These are phyloP conservation scores for Dactylellina haptotyla DNA, from an alignment of 2,329 filamentous ascomycete species.

Conservation along the genomic window DNA sequence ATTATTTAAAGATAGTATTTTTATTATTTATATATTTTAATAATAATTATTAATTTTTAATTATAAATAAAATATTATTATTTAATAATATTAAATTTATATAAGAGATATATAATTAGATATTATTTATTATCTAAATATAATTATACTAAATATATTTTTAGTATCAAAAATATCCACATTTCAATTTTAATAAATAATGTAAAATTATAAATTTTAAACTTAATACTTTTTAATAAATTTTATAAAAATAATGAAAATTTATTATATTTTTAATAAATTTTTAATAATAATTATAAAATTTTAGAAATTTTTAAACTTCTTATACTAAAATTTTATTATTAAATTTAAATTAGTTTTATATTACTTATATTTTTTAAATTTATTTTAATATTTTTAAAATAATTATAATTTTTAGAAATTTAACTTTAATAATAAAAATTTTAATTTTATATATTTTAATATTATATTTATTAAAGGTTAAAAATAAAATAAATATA, in stretches of 20 bases:
- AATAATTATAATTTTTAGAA: background rate
- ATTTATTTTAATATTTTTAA: background rate
- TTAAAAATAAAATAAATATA: background rate
- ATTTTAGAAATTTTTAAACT: background rate
- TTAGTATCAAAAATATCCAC: background rate
- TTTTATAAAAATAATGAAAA: background rate
- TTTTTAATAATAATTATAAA: background rate
- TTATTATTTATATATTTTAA: conserved; percentile 15
- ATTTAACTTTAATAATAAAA: background rate
- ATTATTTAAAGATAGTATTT: conserved; percentile 11
- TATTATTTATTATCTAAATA: conserved; percentile 20
- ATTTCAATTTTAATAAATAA: background rate
- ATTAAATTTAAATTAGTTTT: background rate
- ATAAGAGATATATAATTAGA: conserved; percentile 13
- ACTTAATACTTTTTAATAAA: background rate
- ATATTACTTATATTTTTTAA: background rate
- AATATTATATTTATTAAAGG: background rate
- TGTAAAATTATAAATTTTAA: background rate
- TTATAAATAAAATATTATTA: conserved; percentile 20
- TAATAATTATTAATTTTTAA: conserved; percentile 14
- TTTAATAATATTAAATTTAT: conserved; percentile 8
- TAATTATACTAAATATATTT: conserved; percentile 17
- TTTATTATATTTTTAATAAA: background rate
- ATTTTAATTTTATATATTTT: background rate
- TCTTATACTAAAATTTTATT: background rate